Base-by-base conservation (phyloP, 2,329 filamentous ascomycete genomes). In the Trichophyton benhamiae region DNA sequence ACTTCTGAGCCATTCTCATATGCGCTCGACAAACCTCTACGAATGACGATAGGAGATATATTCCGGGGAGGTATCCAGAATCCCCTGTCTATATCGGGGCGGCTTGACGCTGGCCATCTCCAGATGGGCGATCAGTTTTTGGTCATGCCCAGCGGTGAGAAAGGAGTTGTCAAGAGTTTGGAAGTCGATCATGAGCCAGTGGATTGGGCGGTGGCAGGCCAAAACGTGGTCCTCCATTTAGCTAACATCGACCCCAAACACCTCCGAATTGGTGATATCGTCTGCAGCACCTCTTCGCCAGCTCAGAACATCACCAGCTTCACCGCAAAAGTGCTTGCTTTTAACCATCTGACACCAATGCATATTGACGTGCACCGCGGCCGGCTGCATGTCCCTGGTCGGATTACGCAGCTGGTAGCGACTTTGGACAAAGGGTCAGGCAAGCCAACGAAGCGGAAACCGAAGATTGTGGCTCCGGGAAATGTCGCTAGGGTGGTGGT, bases 171-270 rank as follows among this genome's bases (percentile, higher is more conserved):
- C 72, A 95, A 92, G 71, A 87, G 84, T 2, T 79, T 99, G 57
- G 86, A 94, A 71, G 81, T 91, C 8, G 87, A 92, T 70, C 81
- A 84, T 22, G 83, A 88, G 58, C 76, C 82, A 0, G 83, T 81
- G 11, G 91, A 96, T 63, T 99, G 91, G 90, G 90, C 89, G 0
- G 91, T 96, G 13, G 91, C 92, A 0, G 92, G 92, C 0, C 90
- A 97, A 70, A 95, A 94, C 63, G 84, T 89, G 15, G 87, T 86
- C 0, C 77, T 99, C n/a, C 87, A 95, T 66, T 80, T 99, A 57
- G 81, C 84, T 7, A 87, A 92, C 66, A 90, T 96, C 69, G 92
- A 97, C 67, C 83, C 88, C 0, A 82, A 88, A 15, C 87, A 96
- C 68, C 81, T 99, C 8, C 83, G 85, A 53, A 81, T 88, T 6